Percentiles rank a stretch among this genome's conserved stretches.
phyloP scores from a whole-genome alignment of 495 filamentous ascomycete species.

The Terfezia claveryi region DNA sequence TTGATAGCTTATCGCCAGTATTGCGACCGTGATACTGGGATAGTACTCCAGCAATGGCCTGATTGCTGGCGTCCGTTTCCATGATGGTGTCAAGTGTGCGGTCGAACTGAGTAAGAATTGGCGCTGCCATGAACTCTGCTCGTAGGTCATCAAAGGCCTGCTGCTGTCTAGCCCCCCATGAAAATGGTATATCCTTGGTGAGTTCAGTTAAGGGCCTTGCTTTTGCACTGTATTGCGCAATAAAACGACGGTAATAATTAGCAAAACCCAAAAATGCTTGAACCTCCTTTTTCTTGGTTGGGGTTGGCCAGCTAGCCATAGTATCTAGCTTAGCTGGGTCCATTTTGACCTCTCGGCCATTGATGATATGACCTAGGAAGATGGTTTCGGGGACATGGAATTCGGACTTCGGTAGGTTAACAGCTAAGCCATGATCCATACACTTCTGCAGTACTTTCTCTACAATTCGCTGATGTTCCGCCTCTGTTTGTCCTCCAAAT shows the following conservation, averaged over 20 bases:
- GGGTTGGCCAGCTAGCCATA: conserved; percentile 3
- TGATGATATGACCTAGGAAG: conserved; percentile 6
- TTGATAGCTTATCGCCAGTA: neutral
- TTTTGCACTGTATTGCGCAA: neutral
- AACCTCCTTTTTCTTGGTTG: conserved; percentile 5
- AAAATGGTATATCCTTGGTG: neutral
- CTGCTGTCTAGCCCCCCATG: neutral
- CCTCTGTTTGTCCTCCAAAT: conserved; percentile 8
- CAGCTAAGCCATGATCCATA: neutral
- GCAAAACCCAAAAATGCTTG: conserved; percentile 11
- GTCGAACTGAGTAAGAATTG: neutral
- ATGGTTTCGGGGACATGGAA: conserved; percentile 1
- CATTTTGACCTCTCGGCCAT: neutral
- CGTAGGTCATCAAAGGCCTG: neutral
- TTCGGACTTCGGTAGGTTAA: conserved; percentile 1
- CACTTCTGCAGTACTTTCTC: conserved; percentile 6
- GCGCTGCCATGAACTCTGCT: neutral
- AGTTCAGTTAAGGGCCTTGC: conserved; percentile 2
- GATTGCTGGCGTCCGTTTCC: neutral
- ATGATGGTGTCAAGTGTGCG: neutral
- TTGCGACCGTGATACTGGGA: neutral
- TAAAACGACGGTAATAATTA: conserved; percentile 8
- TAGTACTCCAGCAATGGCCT: neutral
- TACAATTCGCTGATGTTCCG: conserved; percentile 7
- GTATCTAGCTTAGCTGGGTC: conserved; percentile 1